Evolutionary conservation across 768 basidiomycete genomes (phyloP).

Genomic region (Naematelia aurantialba): DNA sequence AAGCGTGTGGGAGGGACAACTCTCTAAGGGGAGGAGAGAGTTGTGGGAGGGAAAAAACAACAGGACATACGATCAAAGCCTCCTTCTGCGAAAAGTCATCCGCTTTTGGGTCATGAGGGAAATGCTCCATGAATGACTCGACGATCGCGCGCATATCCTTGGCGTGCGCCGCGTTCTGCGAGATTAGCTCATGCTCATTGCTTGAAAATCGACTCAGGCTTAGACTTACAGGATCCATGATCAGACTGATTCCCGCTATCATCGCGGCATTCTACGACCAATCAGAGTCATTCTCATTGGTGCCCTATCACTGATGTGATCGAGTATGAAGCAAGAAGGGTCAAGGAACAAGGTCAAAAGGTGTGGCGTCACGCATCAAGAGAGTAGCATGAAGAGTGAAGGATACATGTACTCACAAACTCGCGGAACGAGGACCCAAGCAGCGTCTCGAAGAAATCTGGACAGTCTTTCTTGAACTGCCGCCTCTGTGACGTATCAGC

Average conservation of each 20-base stretch:
- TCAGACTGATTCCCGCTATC: conserved; percentile 47
- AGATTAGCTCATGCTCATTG: background rate
- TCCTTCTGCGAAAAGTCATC: conserved; percentile 48
- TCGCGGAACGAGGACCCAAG: conserved; percentile 45
- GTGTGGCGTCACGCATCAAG: too few species aligned
- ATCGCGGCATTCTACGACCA: conserved; percentile 42
- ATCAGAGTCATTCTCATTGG: conserved; percentile 1
- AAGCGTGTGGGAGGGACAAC: background rate
- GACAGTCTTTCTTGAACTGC: conserved; percentile 45
- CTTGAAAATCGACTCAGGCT: too few species aligned
- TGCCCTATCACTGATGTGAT: too few species aligned
- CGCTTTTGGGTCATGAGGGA: conserved; percentile 37
- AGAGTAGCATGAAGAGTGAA: background rate
- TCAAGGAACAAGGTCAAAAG: too few species aligned
- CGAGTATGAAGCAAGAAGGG: too few species aligned
- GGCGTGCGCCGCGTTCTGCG: conserved; percentile 33
- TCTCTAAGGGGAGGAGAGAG: too few species aligned
- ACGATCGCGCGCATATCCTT: conserved; percentile 45
- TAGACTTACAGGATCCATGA: conserved; percentile 43
- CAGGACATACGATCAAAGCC: conserved; percentile 34
- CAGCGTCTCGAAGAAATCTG: conserved; percentile 45
- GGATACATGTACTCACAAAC: conserved; percentile 32
- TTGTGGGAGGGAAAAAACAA: too few species aligned
- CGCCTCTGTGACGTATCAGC: conserved; percentile 36
- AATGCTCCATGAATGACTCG: conserved; percentile 43